Base-by-base conservation (phyloP, 257 asterid genomes). In the Solanum chaucha region DNA sequence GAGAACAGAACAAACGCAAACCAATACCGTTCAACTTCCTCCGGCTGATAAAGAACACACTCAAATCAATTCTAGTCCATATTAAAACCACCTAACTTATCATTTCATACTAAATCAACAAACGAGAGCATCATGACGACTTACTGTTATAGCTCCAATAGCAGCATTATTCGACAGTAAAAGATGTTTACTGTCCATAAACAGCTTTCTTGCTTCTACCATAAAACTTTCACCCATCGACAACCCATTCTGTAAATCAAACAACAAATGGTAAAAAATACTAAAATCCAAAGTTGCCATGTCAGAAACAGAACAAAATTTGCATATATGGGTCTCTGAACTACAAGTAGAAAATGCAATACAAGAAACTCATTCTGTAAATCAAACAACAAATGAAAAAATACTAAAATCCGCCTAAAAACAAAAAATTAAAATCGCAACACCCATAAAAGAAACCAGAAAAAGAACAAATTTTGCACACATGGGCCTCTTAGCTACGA, bases 11-110 rank as follows among this genome's bases (percentile, higher is more conserved):
- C 90, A 88, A 92, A 95, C 1, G 95, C 96, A 90, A 96, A 95
- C 98, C 98, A 96, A 89, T 94, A 95, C 41, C 97, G 92, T 85
- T 96, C 98, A 84, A 96, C 94, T 88, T 95, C 98, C 88, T 94
- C 99, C 20, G 90, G 94, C 99, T 94, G 93, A 86, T 74, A 61
- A 89, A 67, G 70, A 55, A 81, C 61, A 20, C 35, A 84, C 30
- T 40, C 34, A 32, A 65, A 41, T 61, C 90, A 86, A 55, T 82
- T 84, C 72, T 20, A 36, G 30, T 73, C 82, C 82, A 73, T 38
- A 22, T 36, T 73, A 73, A 73, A 4, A 73, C 82, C 32, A 73
- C 15, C 14, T 20, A 85, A 83, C 61, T 67, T 30, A 26, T 46
- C 17, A 38, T 55, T 38, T 55, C 77, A 64, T 48, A 30, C 28